These are phyloP conservation scores for Endocarpon pusillum DNA, from an alignment of 495 filamentous ascomycete species.

Conservation along the genomic window DNA sequence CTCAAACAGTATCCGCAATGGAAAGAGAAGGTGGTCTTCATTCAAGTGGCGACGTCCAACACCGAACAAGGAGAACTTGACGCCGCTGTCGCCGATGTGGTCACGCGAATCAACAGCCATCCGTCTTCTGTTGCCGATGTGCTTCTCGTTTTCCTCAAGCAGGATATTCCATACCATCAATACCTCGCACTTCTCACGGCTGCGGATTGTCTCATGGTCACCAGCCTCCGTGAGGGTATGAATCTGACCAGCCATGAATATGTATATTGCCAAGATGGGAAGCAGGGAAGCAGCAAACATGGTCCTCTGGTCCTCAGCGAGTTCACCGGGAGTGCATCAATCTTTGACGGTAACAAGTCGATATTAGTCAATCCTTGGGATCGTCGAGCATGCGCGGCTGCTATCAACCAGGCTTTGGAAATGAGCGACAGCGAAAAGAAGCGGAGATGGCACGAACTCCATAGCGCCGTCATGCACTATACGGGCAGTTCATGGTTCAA, in stretches of 20 bases:
- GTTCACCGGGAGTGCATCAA: slow-evolving; percentile 77
- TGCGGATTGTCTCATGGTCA: slow-evolving; percentile 82
- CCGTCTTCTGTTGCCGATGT: slow-evolving; percentile 80
- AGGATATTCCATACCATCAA: slow-evolving; percentile 78
- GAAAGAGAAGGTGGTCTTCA: slow-evolving; percentile 70
- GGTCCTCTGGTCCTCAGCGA: slow-evolving; percentile 82
- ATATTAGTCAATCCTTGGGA: slow-evolving; percentile 89
- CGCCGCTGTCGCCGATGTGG: slow-evolving; percentile 76
- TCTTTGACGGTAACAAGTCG: slow-evolving; percentile 55
- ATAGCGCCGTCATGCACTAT: slow-evolving; percentile 55
- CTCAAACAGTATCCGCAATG: slow-evolving; percentile 83
- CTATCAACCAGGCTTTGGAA: slow-evolving; percentile 63
- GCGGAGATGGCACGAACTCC: slow-evolving; percentile 55
- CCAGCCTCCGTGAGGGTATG: slow-evolving; percentile 88
- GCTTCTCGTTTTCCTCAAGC: slow-evolving; percentile 84
- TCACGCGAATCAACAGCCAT: slow-evolving; percentile 75
- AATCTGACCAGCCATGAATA: slow-evolving; percentile 88
- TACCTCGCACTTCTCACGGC: slow-evolving; percentile 78
- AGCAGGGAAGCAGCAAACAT: slow-evolving; percentile 51
- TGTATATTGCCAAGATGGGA: slow-evolving; percentile 83
- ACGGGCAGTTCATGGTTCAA: slow-evolving; percentile 73
- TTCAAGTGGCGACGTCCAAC: slow-evolving; percentile 82
- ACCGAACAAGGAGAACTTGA: slow-evolving; percentile 75
- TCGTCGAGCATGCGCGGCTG: slow-evolving; percentile 65
- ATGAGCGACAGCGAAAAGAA: slow-evolving; percentile 57